phyloP scores from a whole-genome alignment of 1,284 basidiomycete species.

The Microbotryum saponariae region DNA sequence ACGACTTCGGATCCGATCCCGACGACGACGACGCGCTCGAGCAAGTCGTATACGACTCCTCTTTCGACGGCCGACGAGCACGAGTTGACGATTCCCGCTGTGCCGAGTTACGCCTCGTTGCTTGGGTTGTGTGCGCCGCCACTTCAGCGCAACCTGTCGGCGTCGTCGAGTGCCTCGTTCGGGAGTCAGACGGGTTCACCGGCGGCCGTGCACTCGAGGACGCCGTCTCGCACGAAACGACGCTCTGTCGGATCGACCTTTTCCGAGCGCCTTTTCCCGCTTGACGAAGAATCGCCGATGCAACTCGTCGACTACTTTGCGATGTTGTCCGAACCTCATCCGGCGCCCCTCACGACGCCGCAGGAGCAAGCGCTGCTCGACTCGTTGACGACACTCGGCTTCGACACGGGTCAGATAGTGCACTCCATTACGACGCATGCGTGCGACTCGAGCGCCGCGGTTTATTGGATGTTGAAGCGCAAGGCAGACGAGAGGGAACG shows the following conservation, averaged over 20 bases:
- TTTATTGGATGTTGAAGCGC: conserved; percentile 91
- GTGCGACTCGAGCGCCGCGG: conserved; percentile 80
- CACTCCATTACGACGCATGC: conserved; percentile 87
- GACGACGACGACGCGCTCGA: not conserved
- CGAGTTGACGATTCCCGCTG: not conserved
- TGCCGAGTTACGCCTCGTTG: not conserved
- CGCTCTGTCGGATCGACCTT: conserved; percentile 78
- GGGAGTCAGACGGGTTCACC: conserved; percentile 1
- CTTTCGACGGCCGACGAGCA: not conserved
- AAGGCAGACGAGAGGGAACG: conserved; percentile 38
- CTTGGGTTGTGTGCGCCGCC: conserved; percentile 22
- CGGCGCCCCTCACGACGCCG: conserved; percentile 75
- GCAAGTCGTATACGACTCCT: not conserved
- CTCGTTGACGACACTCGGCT: conserved; percentile 64
- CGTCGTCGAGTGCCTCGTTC: conserved; percentile 5
- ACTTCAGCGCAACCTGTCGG: conserved; percentile 19
- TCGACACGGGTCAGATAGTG: conserved; percentile 88
- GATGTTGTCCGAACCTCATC: conserved; percentile 60
- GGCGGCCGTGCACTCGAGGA: conserved; percentile 52
- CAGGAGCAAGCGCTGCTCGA: conserved; percentile 74
- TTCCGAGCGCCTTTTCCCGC: conserved; percentile 43
- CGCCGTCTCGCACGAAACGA: conserved; percentile 87
- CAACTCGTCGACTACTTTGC: conserved; percentile 54
- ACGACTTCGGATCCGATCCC: not conserved
- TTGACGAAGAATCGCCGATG: conserved; percentile 32